phyloP scores from a whole-genome alignment of 257 asterid genomes.

The Ocimum tenuiflorum region DNA sequence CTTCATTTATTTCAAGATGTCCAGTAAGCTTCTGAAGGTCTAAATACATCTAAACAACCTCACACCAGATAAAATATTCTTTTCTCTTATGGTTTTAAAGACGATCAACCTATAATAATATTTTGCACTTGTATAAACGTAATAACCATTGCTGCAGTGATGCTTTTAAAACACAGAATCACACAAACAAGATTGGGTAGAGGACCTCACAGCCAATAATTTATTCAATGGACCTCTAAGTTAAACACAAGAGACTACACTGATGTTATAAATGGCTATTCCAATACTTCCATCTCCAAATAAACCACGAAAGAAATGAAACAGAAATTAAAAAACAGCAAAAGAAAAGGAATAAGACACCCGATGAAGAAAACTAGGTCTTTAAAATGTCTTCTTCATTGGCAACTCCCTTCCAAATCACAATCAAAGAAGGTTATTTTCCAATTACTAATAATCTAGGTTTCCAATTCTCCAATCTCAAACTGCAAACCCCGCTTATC shows the following conservation, averaged over 20 bases:
- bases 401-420: not conserved
- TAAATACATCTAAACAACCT: not conserved
- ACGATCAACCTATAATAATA: not conserved
- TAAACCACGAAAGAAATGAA: not conserved
- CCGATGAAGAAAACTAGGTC: not conserved
- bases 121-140: not conserved
- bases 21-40: slow-evolving; percentile 8
- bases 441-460: not conserved
- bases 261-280: not conserved
- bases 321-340: not conserved
- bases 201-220: not conserved
- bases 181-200: not conserved
- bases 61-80: not conserved
- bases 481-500: slow-evolving; percentile 6
- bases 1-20: not conserved
- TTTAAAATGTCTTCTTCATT: not conserved
- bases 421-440: not conserved
- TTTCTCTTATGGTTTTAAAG: not conserved
- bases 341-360: not conserved
- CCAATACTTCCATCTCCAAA: not conserved
- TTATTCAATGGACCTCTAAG: not conserved
- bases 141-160: not conserved
- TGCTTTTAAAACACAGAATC: not conserved
- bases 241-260: not conserved
- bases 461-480: slow-evolving; percentile 16